Conservation (phyloP, 352 stramenopile species). For the Phytopythium helicoides region DNA sequence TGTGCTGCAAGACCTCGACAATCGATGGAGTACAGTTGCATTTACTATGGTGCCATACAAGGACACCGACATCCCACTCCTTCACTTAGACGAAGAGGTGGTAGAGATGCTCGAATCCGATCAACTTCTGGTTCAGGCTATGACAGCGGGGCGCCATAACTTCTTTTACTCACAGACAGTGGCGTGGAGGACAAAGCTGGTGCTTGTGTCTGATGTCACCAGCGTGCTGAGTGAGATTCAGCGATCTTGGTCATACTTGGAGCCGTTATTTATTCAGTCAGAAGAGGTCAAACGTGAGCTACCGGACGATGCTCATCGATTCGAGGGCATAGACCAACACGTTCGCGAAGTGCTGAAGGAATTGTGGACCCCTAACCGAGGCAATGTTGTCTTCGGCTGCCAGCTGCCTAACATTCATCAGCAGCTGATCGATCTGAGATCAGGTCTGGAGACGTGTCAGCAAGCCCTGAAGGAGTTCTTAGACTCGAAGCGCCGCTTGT, state of each 20-base stretch:
- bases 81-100: constrained; percentile 91
- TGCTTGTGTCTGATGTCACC: constrained; percentile 85
- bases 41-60: constrained; percentile 89
- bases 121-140: constrained; percentile 93
- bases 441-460: constrained; percentile 90
- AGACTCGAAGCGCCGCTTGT: constrained; percentile 90
- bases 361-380: constrained; percentile 70
- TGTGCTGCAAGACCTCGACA: constrained; percentile 75
- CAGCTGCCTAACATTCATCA: constrained; percentile 74
- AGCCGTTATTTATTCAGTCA: constrained; percentile 93
- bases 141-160: constrained; percentile 79
- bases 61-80: constrained; percentile 75
- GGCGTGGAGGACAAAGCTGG: constrained; percentile 48
- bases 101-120: constrained; percentile 95
- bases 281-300: constrained; percentile 95
- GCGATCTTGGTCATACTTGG: constrained; percentile 94
- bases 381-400: constrained; percentile 81
- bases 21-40: constrained; percentile 62
- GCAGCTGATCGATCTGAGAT: constrained; percentile 72
- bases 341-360: constrained; percentile 64
- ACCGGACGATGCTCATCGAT: constrained; percentile 87
- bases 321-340: constrained; percentile 85
- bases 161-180: constrained; percentile 67
- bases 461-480: constrained; percentile 94
- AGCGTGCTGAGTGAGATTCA: constrained; percentile 92